Percentiles rank a stretch among this genome's conserved stretches.
These are phyloP conservation scores for Ambrosiella beaveri DNA, from an alignment of 2,329 filamentous ascomycete genomes.

Conservation along the genomic window DNA sequence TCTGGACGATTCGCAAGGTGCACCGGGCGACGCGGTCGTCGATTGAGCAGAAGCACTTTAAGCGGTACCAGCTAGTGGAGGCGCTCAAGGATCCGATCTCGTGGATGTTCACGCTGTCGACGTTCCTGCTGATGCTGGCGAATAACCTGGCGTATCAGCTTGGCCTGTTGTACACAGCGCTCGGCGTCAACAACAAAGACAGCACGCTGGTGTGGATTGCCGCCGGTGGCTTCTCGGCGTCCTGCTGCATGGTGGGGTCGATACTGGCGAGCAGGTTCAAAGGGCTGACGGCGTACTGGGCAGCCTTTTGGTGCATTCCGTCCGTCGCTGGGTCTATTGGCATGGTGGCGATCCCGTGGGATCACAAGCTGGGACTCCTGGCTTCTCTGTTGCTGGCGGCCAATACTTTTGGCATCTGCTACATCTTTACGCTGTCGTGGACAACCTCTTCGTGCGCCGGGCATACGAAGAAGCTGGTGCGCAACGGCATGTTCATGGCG, in stretches of 20 bases:
- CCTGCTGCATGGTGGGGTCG: constrained; percentile 13
- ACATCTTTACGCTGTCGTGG: constrained; percentile 21
- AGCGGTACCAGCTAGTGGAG: constrained; percentile 18
- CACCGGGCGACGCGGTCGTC: constrained; percentile 1
- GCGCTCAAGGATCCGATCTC: constrained; percentile 19
- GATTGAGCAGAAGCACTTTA: constrained; percentile 24
- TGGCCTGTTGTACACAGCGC: constrained; percentile 21
- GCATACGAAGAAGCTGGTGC: constrained; percentile 27
- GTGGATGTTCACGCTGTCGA: constrained; percentile 19
- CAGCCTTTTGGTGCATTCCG: constrained; percentile 17
- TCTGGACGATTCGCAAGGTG: constrained; percentile 19
- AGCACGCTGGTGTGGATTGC: constrained; percentile 21
- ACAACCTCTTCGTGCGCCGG: constrained; percentile 22
- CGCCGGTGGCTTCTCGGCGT: neutral
- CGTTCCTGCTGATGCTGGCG: constrained; percentile 21
- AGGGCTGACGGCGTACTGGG: constrained; percentile 15
- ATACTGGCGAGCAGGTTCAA: constrained; percentile 14
- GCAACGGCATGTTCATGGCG: constrained; percentile 24
- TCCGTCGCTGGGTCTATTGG: constrained; percentile 17
- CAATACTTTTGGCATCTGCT: constrained; percentile 13
- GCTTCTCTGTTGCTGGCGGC: constrained; percentile 17
- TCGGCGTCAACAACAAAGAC: constrained; percentile 22
- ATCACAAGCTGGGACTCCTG: constrained; percentile 16
- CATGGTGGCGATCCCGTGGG: constrained; percentile 18
- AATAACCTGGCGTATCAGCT: constrained; percentile 27